Conservation (phyloP, 2,329 filamentous ascomycete species). For the Xylaria sp. region DNA sequence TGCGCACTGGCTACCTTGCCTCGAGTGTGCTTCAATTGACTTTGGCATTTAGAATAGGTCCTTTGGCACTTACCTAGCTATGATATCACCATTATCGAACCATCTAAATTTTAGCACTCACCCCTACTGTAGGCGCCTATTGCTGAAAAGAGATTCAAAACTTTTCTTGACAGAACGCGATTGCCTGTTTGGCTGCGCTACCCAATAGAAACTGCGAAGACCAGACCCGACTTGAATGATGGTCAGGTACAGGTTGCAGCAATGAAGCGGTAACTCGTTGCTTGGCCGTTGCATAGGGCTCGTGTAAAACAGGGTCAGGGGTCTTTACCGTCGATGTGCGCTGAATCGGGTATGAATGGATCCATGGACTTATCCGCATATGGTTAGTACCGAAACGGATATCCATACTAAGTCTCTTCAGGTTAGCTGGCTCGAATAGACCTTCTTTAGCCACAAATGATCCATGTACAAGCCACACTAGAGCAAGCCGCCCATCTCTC, state of each 20-base stretch:
- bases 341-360: neutral
- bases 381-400: neutral
- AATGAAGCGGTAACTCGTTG: slow-evolving; percentile 23
- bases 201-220: neutral
- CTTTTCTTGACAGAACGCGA: neutral
- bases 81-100: slow-evolving; percentile 3
- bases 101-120: neutral
- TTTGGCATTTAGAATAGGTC: neutral
- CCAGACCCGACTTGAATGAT: neutral
- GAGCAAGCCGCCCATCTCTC: neutral
- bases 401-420: neutral
- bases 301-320: slow-evolving; percentile 25
- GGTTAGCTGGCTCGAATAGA: neutral
- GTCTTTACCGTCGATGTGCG: slow-evolving; percentile 2
- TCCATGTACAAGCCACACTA: slow-evolving; percentile 8
- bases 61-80: neutral
- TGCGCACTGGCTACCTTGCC: neutral
- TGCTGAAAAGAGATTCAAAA: neutral
- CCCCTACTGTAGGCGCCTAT: neutral
- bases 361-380: neutral
- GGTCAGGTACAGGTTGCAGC: neutral
- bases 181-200: neutral
- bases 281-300: slow-evolving; percentile 36
- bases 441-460: neutral
- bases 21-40: neutral